Evolutionary conservation across 2,329 filamentous ascomycete genomes (phyloP), one percentile per base, ranked within the genome.

Genomic region (Penicillium sp.): DNA sequence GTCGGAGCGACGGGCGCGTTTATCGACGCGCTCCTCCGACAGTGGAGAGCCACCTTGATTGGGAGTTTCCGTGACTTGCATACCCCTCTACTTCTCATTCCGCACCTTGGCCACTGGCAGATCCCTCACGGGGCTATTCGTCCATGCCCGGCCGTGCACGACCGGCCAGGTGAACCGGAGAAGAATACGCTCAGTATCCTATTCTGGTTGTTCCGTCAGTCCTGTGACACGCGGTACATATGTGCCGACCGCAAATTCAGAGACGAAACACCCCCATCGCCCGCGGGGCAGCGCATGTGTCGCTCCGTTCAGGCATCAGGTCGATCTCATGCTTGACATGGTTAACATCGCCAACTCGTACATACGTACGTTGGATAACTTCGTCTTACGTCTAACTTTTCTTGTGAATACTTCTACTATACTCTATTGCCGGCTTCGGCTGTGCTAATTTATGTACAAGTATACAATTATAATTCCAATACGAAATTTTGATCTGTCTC

Each of bases 1-100:
- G 18, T 63, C 63, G 0, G 66, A 67, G 20, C 61, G 48, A 28
- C 50, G 65, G 20, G 60, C 57, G 9, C 58, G 53, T 8, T 47
- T 58, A 11, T 62, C 62, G 1, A 61, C 60, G 4, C 49, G 36
- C 1, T 59, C 60, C 5, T 51, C 46, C 1, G 44, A 60, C 24
- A 54, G 41, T 36, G 13, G 49, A 3, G 43, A 57, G 18, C 57
- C 63, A 31, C 50, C 62, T 16, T 66, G 55, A 58, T 7, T 22
- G 6, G 38, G 9, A 36, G 8, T 10, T 13, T 38, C 10, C 16
- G 1, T 5, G 4, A 25, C 20, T 22, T 22, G 20, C 13, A 8
- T 25, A n/a, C 11, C 22, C 16, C 18, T 20, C 35, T 30, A 30
- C 28, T 11, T 13, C 9, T 38, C 18, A 35, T 13, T 38, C 16